Base-by-base conservation (phyloP, 495 filamentous ascomycete genomes). In the Filosporella fistucella region DNA sequence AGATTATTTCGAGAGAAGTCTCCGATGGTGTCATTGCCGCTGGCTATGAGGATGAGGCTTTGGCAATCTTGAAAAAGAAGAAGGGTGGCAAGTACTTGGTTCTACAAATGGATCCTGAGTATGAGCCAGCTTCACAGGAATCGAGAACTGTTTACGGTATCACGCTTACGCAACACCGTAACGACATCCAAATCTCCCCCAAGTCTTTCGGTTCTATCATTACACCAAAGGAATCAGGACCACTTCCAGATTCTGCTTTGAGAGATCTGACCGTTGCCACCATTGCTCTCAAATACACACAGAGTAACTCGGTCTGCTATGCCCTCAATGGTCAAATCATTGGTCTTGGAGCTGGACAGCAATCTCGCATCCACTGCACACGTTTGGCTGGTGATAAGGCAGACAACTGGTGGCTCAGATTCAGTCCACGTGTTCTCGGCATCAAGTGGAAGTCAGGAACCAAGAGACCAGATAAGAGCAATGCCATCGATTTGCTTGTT, bases 351-450 rank as follows among this genome's bases (percentile, higher is more conserved):
- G 93, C 93, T 42, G 93, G 93, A 42, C 93, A 98, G 68, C 93
- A 98, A 70, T 91, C 86, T 51, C 83, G 93, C 55, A 98, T 98
- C 57, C 94, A 97, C 76, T 97, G 94, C 76, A 98, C 93, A 21
- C 84, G 93, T 52, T 78, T 98, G 33, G 93, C 93, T n/a, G 93
- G 94, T 53, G 93, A 96, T 71, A 98, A 98, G 75, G 88, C 90
- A 39, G 93, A 98, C 68, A 95, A 91, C 75, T 98, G 93, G 93
- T 98, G 93, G 93, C 83, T 97, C 71, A 84, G 93, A 57, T 96
- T 96, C 78, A 86, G 95, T 71, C 84, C 88, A 42, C 85, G 87
- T 28, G 82, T 90, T 6, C 74, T 96, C 25, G 74, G 75, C 60
- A 81, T 97, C 66, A 89, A 91, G 71, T 98, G 87, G 86, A 96